Percentiles rank a stretch among this genome's conserved stretches.
Conservation (phyloP, 2,329 filamentous ascomycete genomes). For the Pyrenochaeta sp. region DNA sequence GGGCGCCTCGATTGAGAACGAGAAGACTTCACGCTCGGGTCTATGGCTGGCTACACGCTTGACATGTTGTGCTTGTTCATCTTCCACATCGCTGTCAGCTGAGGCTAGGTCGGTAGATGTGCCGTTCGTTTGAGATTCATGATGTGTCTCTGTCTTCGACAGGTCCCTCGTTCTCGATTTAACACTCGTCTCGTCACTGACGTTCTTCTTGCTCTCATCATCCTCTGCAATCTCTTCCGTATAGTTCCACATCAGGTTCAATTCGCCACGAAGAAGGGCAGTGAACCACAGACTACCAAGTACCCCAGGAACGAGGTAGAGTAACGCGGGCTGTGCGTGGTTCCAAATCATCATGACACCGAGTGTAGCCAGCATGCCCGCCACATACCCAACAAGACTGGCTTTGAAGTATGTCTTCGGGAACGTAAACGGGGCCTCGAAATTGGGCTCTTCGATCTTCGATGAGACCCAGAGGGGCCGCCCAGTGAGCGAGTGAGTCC, state of each 20-base stretch:
- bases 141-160: slow-evolving; percentile 2
- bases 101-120: slow-evolving; percentile 7
- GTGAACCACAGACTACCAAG: slow-evolving; percentile 78
- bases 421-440: slow-evolving; percentile 62
- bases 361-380: slow-evolving; percentile 80
- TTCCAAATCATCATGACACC: slow-evolving; percentile 78
- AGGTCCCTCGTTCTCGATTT: not conserved
- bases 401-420: slow-evolving; percentile 87
- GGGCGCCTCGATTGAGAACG: slow-evolving; percentile 47
- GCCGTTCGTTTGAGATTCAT: slow-evolving; percentile 19
- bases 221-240: slow-evolving; percentile 68
- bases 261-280: slow-evolving; percentile 74
- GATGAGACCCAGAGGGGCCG: slow-evolving; percentile 32
- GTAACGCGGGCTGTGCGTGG: slow-evolving; percentile 86
- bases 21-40: slow-evolving; percentile 43
- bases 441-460: slow-evolving; percentile 9
- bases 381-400: slow-evolving; percentile 76
- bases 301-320: slow-evolving; percentile 92
- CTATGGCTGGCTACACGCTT: slow-evolving; percentile 23
- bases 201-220: slow-evolving; percentile 23
- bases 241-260: slow-evolving; percentile 80
- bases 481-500: slow-evolving; percentile 63
- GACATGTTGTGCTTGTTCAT: slow-evolving; percentile 15
- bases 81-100: slow-evolving; percentile 19
- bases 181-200: slow-evolving; percentile 9